Evolutionary conservation across 139 green algal genomes (phyloP).

Genomic region (Coccomyxa sp.): DNA sequence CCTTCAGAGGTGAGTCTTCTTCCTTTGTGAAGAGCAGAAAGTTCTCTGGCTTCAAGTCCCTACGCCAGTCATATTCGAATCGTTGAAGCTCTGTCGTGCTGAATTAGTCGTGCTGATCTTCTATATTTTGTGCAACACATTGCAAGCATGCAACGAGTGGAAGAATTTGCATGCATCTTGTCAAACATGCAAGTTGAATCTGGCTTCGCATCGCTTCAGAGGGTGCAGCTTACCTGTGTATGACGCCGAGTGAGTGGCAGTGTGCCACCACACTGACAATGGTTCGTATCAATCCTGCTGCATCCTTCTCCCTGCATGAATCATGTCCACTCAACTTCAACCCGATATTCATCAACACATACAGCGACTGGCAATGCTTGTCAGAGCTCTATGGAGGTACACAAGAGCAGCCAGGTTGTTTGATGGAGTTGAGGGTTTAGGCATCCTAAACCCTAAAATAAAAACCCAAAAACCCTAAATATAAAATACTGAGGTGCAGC

Average conservation of each 20-base stretch:
- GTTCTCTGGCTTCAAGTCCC: conserved; percentile 93
- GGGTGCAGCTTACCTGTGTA: conserved; percentile 59
- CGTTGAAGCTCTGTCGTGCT: not conserved
- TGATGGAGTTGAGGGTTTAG: no score
- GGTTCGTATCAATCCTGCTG: conserved; percentile 73
- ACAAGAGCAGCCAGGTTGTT: no score
- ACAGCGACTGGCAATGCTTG: no score
- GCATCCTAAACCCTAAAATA: no score
- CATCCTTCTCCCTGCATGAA: conserved; percentile 71
- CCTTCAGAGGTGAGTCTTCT: conserved; percentile 68
- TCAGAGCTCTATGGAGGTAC: no score
- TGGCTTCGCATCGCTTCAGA: no score
- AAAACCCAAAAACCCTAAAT: no score
- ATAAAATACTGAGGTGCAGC: no score
- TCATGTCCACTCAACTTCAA: no score
- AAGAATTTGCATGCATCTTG: no score
- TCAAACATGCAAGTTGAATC: no score
- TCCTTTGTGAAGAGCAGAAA: conserved; percentile 85
- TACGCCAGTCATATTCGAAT: not conserved
- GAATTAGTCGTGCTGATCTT: not conserved
- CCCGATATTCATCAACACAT: no score
- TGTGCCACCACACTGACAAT: conserved; percentile 90
- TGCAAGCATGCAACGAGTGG: not conserved
- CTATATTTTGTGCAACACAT: not conserved
- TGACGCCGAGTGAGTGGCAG: conserved; percentile 93